These are phyloP conservation scores for Mycosphaerella sp. DNA, from an alignment of 2,329 filamentous ascomycete species.

Conservation along the genomic window DNA sequence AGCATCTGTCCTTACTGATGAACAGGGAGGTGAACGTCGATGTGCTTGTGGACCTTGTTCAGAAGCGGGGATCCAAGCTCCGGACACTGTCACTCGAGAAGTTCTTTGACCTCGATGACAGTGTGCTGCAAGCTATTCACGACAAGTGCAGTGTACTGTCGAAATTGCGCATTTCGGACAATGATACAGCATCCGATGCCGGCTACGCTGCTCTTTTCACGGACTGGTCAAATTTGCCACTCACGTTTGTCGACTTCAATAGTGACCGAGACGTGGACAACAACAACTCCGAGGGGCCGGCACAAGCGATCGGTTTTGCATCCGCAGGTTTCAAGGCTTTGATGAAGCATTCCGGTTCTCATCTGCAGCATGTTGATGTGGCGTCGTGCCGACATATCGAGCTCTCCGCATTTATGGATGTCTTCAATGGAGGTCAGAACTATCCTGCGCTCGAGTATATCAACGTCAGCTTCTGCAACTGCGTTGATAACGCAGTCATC, in stretches of 20 bases:
- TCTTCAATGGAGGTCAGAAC: slow-evolving; percentile 56
- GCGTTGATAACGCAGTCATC: slow-evolving; percentile 48
- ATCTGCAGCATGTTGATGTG: slow-evolving; percentile 64
- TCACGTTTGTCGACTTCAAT: slow-evolving; percentile 67
- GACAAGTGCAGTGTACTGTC: slow-evolving; percentile 58
- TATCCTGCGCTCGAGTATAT: slow-evolving; percentile 66
- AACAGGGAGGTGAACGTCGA: slow-evolving; percentile 51
- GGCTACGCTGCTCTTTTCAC: slow-evolving; percentile 68
- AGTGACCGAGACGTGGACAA: slow-evolving; percentile 73
- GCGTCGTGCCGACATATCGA: slow-evolving; percentile 78
- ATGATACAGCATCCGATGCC: slow-evolving; percentile 65
- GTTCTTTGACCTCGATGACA: slow-evolving; percentile 61
- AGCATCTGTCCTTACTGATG: slow-evolving; percentile 70
- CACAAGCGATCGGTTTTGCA: slow-evolving; percentile 63
- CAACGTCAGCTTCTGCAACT: slow-evolving; percentile 55
- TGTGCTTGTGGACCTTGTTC: slow-evolving; percentile 56
- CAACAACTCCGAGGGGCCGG: slow-evolving; percentile 56
- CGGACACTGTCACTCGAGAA: slow-evolving; percentile 69
- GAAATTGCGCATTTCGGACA: slow-evolving; percentile 78
- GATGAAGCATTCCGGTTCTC: slow-evolving; percentile 72
- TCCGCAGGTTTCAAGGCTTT: slow-evolving; percentile 69
- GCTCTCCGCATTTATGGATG: slow-evolving; percentile 62
- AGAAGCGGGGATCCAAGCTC: slow-evolving; percentile 58
- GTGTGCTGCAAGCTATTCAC: slow-evolving; percentile 64
- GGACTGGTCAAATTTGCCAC: slow-evolving; percentile 65